Conservation (phyloP, 2,329 filamentous ascomycete species). For the Trichoderma endophyticum region DNA sequence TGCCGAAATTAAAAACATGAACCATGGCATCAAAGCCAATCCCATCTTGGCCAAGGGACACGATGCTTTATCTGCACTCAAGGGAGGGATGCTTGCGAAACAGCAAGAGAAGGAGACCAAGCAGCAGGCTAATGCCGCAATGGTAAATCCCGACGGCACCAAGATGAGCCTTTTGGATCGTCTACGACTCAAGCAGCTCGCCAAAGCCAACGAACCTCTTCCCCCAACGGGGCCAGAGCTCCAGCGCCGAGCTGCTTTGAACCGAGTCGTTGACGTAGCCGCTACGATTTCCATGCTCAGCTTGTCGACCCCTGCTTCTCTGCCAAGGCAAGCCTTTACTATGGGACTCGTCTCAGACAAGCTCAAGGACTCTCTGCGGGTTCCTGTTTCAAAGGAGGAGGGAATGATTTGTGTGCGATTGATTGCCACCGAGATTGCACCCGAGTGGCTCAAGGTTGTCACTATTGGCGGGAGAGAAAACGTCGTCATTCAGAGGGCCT, state of each 20-base stretch:
- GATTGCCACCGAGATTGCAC: conserved; percentile 53
- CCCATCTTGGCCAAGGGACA: conserved; percentile 64
- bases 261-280: conserved; percentile 65
- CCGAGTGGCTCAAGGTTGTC: conserved; percentile 54
- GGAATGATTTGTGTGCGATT: conserved; percentile 48
- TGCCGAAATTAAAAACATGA: conserved; percentile 34
- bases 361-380: conserved; percentile 63
- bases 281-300: conserved; percentile 65
- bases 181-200: conserved; percentile 66
- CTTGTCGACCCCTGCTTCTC: conserved; percentile 46
- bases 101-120: conserved; percentile 46
- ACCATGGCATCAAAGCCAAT: conserved; percentile 42
- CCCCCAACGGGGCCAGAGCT: conserved; percentile 58
- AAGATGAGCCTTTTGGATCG: conserved; percentile 72
- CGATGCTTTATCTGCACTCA: conserved; percentile 65
- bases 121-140: conserved; percentile 31
- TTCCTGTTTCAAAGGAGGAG: conserved; percentile 53
- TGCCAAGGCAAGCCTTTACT: conserved; percentile 61
- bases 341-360: conserved; percentile 62
- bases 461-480: conserved; percentile 53
- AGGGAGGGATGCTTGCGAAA: conserved; percentile 54
- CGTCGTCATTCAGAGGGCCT: conserved; percentile 51
- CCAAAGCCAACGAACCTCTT: conserved; percentile 52
- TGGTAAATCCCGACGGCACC: conserved; percentile 42
- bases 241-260: conserved; percentile 61